Evolutionary conservation across 345 rosid species (phyloP).

Genomic region (Dimocarpus longan): DNA sequence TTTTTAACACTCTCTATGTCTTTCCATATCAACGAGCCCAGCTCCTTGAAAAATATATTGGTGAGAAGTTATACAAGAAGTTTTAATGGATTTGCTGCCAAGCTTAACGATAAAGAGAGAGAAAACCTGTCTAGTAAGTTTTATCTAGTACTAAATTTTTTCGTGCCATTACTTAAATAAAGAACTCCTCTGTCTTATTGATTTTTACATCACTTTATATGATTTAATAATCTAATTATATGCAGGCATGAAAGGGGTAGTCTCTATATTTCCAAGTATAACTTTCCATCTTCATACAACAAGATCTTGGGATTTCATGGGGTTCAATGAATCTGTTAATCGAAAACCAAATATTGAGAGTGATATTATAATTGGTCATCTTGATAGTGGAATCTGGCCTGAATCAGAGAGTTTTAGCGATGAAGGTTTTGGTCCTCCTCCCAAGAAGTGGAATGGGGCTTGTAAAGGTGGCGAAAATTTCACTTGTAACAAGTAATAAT

Average conservation of each 20-base stretch:
- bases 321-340: slow-evolving; percentile 23
- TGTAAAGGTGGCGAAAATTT: slow-evolving; percentile 43
- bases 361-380: slow-evolving; percentile 40
- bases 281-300: slow-evolving; percentile 38
- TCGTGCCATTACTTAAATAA: too few relatives aligned
- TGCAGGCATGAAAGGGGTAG: slow-evolving; percentile 30
- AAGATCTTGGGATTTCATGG: slow-evolving; percentile 55
- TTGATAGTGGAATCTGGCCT: slow-evolving; percentile 50
- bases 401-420: slow-evolving; percentile 50
- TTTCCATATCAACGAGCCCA: neutral
- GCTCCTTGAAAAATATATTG: slow-evolving; percentile 21
- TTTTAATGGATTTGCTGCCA: slow-evolving; percentile 56
- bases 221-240: neutral
- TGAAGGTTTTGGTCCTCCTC: slow-evolving; percentile 53
- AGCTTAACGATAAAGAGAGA: slow-evolving; percentile 39
- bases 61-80: slow-evolving; percentile 46
- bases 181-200: neutral
- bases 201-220: too few relatives aligned
- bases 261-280: slow-evolving; percentile 43
- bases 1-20: neutral
- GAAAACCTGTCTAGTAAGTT: slow-evolving; percentile 37
- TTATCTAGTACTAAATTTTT: neutral
- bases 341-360: slow-evolving; percentile 14
- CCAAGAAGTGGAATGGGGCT: slow-evolving; percentile 51
- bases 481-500: slow-evolving; percentile 56